phyloP scores from a whole-genome alignment of 805 yeast genomes.

The Dipodascus albidus region DNA sequence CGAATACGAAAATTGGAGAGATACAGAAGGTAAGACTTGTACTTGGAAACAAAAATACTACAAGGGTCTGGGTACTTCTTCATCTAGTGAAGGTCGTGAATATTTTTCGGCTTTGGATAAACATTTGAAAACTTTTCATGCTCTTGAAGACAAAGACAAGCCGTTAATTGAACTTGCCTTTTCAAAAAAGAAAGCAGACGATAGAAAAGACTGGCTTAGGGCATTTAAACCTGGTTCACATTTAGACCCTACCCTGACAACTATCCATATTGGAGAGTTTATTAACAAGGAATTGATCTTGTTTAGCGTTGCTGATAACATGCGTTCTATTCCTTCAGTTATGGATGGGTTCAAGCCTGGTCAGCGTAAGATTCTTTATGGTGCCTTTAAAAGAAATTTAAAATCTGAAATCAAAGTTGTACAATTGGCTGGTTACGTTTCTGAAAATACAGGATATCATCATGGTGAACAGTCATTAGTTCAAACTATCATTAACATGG shows the following conservation, averaged over 20 bases:
- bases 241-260: slow-evolving; percentile 61
- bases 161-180: slow-evolving; percentile 82
- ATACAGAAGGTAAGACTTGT: slow-evolving; percentile 56
- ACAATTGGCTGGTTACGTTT: slow-evolving; percentile 79
- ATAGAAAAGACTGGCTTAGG: slow-evolving; percentile 93
- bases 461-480: slow-evolving; percentile 87
- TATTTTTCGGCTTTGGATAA: slow-evolving; percentile 76
- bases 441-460: slow-evolving; percentile 85
- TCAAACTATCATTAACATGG: slow-evolving; percentile 86
- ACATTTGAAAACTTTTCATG: slow-evolving; percentile 78
- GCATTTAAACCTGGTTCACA: slow-evolving; percentile 87
- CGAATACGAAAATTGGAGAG: slow-evolving; percentile 90
- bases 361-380: slow-evolving; percentile 85
- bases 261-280: slow-evolving; percentile 85
- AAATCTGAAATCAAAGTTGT: slow-evolving; percentile 76
- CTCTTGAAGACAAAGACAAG: slow-evolving; percentile 63
- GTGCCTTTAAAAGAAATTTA: slow-evolving; percentile 74
- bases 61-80: slow-evolving; percentile 97
- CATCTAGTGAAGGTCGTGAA: slow-evolving; percentile 66
- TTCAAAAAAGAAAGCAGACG: slow-evolving; percentile 91
- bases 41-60: slow-evolving; percentile 92
- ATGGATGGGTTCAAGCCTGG: slow-evolving; percentile 96
- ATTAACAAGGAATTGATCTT: slow-evolving; percentile 90
- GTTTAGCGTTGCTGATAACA: slow-evolving; percentile 93
- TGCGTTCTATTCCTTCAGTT: slow-evolving; percentile 88